These are phyloP conservation scores for Arachis hypogaea DNA, from an alignment of 306 rosid genomes.

Conservation along the genomic window DNA sequence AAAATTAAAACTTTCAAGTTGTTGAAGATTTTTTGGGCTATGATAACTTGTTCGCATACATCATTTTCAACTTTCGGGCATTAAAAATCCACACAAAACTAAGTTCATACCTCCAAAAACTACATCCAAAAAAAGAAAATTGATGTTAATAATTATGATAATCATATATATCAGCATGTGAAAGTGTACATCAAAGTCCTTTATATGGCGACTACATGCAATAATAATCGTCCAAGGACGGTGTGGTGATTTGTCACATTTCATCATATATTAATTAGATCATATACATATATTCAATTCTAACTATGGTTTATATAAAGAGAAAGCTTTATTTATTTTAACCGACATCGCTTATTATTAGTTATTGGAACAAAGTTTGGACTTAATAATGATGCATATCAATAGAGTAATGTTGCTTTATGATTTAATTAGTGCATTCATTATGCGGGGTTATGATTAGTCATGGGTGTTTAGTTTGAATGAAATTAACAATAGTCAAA, in stretches of 20 bases:
- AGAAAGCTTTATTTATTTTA: background rate
- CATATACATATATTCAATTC: background rate
- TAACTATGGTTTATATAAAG: background rate
- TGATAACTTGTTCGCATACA: too few relatives aligned
- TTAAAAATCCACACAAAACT: too few relatives aligned
- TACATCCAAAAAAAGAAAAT: too few relatives aligned
- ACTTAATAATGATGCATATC: background rate
- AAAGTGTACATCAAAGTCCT: conserved; percentile 29
- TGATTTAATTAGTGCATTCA: conserved; percentile 1
- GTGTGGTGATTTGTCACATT: conserved; percentile 18
- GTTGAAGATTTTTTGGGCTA: too few relatives aligned
- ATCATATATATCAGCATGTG: conserved; percentile 31
- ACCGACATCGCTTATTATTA: background rate
- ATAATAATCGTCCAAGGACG: background rate
- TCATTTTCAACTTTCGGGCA: too few relatives aligned
- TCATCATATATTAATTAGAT: background rate
- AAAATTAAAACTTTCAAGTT: too few relatives aligned
- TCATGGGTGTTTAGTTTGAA: background rate
- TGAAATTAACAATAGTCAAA: background rate
- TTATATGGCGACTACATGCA: conserved; percentile 12
- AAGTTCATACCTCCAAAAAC: too few relatives aligned
- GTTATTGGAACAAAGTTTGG: background rate
- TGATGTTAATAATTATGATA: background rate
- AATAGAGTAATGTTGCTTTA: background rate
- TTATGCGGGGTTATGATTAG: conserved; percentile 17